Base-by-base conservation (phyloP, 345 rosid genomes). In the Citrus trifoliata region DNA sequence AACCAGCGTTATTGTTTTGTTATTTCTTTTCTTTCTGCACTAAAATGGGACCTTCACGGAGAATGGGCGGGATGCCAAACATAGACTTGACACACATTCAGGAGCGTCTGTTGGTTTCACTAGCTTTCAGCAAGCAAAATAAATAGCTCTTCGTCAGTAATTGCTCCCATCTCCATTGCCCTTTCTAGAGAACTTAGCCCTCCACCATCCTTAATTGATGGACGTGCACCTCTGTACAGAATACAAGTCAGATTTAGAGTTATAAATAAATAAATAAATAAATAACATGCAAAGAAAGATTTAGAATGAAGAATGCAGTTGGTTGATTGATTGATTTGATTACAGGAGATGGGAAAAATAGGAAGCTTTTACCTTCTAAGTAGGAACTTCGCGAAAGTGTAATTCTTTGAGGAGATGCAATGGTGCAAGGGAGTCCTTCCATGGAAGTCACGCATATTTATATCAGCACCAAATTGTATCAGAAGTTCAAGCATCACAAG, bases 141-240 rank as follows among this genome's bases (percentile, higher is more conserved):
- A 80, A 95, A 93, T 40, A 95, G 87, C 81, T 93, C 91, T 76
- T 95, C 98, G 64, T 95, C 97, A 5, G 93, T 84, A 66, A 95
- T 93, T 32, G 98, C 94, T 76, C 98, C 98, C 86, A 86, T 92
- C 79, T 93, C 98, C 98, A 93, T 95, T 40, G 95, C 94, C 77
- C 98, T 93, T 74, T 95, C 98, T 72, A 95, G 82, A 38, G 88
- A 92, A 65, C 88, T 90, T 76, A 88, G 86, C 18, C 98, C 98
- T 70, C 90, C 91, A 14, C 83, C 88, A 63, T 95, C 98, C 80
- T 85, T 93, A 76, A 90, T 82, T 0, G 92, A 88, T 62, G 95
- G 87, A 10, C 88, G 83, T 38, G 94, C 94, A 19, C 98, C 98
- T 82, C 98, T 95, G 94, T 79, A 33, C 16, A 70, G 27, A 25